These are phyloP conservation scores for Amauroascus verrucosus DNA, from an alignment of 2,329 filamentous ascomycete species.

Conservation along the genomic window DNA sequence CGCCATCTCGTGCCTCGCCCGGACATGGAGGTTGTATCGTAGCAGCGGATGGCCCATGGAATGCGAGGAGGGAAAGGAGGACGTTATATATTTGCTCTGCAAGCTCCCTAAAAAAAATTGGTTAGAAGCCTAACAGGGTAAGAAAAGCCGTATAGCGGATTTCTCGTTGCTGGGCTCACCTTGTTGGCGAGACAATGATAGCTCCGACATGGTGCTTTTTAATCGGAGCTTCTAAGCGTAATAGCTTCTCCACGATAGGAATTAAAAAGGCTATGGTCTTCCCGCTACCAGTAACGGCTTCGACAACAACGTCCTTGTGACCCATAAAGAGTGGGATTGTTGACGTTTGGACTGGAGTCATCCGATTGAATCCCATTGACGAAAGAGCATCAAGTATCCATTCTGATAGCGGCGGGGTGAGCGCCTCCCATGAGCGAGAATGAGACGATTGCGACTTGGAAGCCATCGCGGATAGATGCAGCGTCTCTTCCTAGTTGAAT, in stretches of 20 bases:
- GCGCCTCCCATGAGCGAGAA: slow-evolving; percentile 54
- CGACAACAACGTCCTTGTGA: slow-evolving; percentile 86
- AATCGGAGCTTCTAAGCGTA: slow-evolving; percentile 68
- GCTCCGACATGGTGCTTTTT: slow-evolving; percentile 84
- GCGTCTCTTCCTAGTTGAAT: not conserved
- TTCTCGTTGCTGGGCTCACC: slow-evolving; percentile 24
- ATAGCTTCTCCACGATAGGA: slow-evolving; percentile 69
- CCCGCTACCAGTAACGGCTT: slow-evolving; percentile 83
- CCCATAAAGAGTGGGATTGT: slow-evolving; percentile 79
- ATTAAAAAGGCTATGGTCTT: slow-evolving; percentile 83
- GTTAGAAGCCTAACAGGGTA: not conserved
- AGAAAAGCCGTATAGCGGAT: not conserved
- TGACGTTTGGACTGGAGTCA: slow-evolving; percentile 92
- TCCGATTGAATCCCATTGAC: slow-evolving; percentile 73
- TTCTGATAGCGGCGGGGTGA: slow-evolving; percentile 61
- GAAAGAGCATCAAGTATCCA: slow-evolving; percentile 80
- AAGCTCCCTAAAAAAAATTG: slow-evolving; percentile 54
- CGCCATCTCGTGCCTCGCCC: slow-evolving; percentile 24
- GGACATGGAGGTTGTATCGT: slow-evolving; percentile 36
- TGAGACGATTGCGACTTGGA: slow-evolving; percentile 38
- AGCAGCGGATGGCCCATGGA: slow-evolving; percentile 65
- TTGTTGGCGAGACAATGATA: slow-evolving; percentile 83
- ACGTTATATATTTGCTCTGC: slow-evolving; percentile 84
- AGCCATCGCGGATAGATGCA: slow-evolving; percentile 20
- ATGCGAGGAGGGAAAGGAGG: slow-evolving; percentile 63